Evolutionary conservation across 768 basidiomycete genomes (phyloP).

Genomic region (Suillus subluteus): DNA sequence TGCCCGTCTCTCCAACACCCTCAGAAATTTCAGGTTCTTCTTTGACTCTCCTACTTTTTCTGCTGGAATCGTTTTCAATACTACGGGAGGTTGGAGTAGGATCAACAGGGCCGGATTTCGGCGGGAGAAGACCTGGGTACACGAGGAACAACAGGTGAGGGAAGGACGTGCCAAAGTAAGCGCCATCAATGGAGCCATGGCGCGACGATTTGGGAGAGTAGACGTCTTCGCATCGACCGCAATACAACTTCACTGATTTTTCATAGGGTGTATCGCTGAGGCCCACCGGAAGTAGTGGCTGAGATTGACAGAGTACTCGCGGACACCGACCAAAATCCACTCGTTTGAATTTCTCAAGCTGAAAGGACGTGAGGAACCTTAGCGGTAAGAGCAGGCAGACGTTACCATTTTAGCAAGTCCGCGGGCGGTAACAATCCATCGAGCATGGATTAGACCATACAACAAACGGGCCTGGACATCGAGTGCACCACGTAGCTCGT

Average conservation of each 20-base stretch:
- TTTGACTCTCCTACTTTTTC: constrained; percentile 51
- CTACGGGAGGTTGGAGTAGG: constrained; percentile 30
- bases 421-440: constrained; percentile 95
- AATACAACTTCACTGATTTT: constrained; percentile 98
- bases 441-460: constrained; percentile 95
- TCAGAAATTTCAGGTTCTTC: constrained; percentile 57
- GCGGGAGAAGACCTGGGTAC: constrained; percentile 90
- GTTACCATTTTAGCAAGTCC: constrained; percentile 93
- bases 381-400: background rate
- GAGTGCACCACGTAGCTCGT: constrained; percentile 87
- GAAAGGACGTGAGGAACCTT: constrained; percentile 7
- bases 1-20: constrained; percentile 66
- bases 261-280: constrained; percentile 97
- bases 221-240: constrained; percentile 97
- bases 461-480: constrained; percentile 93
- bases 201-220: constrained; percentile 97
- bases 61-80: constrained; percentile 33
- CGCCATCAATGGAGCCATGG: constrained; percentile 97
- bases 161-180: constrained; percentile 98
- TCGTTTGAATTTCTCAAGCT: constrained; percentile 97
- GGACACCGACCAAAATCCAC: constrained; percentile 99
- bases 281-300: constrained; percentile 95
- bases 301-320: constrained; percentile 92
- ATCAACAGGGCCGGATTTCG: constrained; percentile 65
- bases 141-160: constrained; percentile 97